A percentile compares a stretch with the other conserved stretches of the same genome.
phyloP scores from a whole-genome alignment of 2,329 filamentous ascomycete species.

The Nemania abortiva region DNA sequence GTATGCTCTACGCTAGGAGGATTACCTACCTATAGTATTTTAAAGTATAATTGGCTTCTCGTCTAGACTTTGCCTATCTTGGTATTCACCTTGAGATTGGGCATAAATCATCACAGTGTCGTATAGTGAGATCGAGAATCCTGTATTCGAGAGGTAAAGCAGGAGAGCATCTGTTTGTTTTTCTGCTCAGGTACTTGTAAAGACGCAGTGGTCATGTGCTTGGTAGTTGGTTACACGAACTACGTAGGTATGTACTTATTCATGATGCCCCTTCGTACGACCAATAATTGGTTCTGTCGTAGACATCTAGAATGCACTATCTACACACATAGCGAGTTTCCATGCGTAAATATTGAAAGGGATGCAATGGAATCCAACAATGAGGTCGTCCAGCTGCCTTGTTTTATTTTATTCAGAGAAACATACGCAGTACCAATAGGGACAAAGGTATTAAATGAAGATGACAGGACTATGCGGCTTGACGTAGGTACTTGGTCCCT shows the following conservation, averaged over 20 bases:
- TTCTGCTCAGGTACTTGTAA: neutral
- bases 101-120: neutral
- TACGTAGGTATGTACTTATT: neutral
- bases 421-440: slow-evolving; percentile 1
- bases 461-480: slow-evolving; percentile 15
- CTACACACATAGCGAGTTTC: neutral
- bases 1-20: neutral
- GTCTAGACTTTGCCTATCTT: slow-evolving; percentile 15
- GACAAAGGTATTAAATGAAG: slow-evolving; percentile 6
- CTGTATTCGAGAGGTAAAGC: neutral
- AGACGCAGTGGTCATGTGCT: neutral
- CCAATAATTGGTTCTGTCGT: slow-evolving; percentile 4
- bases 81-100: slow-evolving; percentile 3
- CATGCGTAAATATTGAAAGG: neutral
- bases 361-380: neutral
- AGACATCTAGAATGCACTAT: neutral
- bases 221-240: neutral
- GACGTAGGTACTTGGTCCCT: slow-evolving; percentile 20
- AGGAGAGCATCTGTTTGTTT: neutral
- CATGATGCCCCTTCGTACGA: neutral
- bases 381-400: neutral
- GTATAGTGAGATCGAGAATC: too few species aligned
- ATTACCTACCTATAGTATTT: slow-evolving; percentile 11
- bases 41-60: neutral
- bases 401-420: neutral